A percentile compares a stretch with the other conserved stretches of the same genome.
These are phyloP conservation scores for Suillus clintonianus DNA, from an alignment of 768 basidiomycete genomes.

Conservation along the genomic window DNA sequence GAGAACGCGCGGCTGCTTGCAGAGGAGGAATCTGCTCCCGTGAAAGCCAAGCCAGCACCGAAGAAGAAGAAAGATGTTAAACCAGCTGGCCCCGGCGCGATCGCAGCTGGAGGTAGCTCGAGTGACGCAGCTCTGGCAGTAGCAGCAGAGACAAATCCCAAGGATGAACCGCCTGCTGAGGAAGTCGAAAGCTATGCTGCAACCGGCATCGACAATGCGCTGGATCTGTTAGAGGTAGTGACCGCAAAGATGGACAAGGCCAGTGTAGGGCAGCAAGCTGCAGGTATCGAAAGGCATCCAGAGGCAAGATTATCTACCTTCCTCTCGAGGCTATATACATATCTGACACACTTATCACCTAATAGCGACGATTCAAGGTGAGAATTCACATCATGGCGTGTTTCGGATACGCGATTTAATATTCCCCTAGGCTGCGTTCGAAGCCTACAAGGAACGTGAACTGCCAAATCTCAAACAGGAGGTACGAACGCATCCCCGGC, in stretches of 20 bases:
- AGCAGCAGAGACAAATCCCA: conserved; percentile 22
- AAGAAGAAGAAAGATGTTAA: conserved; percentile 65
- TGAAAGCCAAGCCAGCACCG: conserved; percentile 63
- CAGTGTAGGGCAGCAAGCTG: conserved; percentile 84
- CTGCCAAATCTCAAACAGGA: conserved; percentile 77
- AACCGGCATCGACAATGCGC: conserved; percentile 86
- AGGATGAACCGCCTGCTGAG: conserved; percentile 31
- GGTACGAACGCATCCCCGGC: conserved; percentile 41
- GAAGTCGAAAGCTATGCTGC: conserved; percentile 74
- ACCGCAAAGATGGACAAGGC: conserved; percentile 94
- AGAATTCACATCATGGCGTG: conserved; percentile 3
- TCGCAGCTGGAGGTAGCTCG: conserved; percentile 65
- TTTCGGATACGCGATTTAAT: conserved; percentile 1
- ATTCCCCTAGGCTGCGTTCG: conserved; percentile 69
- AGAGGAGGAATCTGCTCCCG: conserved; percentile 76
- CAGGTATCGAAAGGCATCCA: conserved; percentile 85
- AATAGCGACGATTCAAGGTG: conserved; percentile 87
- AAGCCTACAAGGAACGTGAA: conserved; percentile 87
- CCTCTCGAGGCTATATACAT: background rate
- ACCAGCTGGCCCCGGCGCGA: conserved; percentile 83
- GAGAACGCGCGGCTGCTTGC: conserved; percentile 83
- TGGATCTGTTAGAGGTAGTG: conserved; percentile 87
- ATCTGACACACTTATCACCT: conserved; percentile 13
- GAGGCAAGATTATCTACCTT: conserved; percentile 58
- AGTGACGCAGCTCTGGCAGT: conserved; percentile 12